Evolutionary conservation across 2,329 filamentous ascomycete genomes (phyloP), one percentile per base, ranked within the genome.

Genomic region (Penicillium aurantiogriseum): DNA sequence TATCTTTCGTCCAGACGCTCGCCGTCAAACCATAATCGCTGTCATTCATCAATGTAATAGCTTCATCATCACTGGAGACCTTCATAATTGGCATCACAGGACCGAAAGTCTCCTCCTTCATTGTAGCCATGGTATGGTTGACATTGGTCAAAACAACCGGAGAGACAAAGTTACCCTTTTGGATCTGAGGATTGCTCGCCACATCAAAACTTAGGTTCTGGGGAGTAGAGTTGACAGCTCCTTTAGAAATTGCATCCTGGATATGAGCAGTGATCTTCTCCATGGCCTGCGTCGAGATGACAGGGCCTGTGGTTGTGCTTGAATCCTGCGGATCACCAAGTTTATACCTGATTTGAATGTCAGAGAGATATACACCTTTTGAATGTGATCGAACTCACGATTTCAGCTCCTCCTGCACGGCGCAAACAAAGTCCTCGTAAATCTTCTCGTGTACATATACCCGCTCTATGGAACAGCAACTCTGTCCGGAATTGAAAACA

Each of bases 401-500:
- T 81, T 82, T 82, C 5, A 96, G 82, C 23, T 96, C 91, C 58
- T 87, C 85, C 72, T 93, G 88, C 19, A 91, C 81, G 2, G 88
- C 90, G 51, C 84, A 80, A 44, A 96, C 83, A 68, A 97, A 96
- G n/a, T 84, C 79, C 68, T 96, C 91, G 71, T 96, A 86, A 38
- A 96, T 85, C 65, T 84, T 86, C 66, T 89, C 88, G 65, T 92
- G 86, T 4, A 96, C 92, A 65, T 96, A 96, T 10, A 96, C 85
- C 25, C 92, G 83, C 78, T 97, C 92, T 47, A 96, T 81, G 35
- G 90, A 89, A 76, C 92, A 96, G 80, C 92, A 97, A 71, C 91
- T 95, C 79, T 97, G 92, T 15, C 92, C 92, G 36, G 92, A 96
- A 79, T 96, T 96, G 81, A 96, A 96, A 44, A 97, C 79, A 6